Conservation (phyloP, 176 grass and related monocot genomes). For the Bothriochloa decipiens region DNA sequence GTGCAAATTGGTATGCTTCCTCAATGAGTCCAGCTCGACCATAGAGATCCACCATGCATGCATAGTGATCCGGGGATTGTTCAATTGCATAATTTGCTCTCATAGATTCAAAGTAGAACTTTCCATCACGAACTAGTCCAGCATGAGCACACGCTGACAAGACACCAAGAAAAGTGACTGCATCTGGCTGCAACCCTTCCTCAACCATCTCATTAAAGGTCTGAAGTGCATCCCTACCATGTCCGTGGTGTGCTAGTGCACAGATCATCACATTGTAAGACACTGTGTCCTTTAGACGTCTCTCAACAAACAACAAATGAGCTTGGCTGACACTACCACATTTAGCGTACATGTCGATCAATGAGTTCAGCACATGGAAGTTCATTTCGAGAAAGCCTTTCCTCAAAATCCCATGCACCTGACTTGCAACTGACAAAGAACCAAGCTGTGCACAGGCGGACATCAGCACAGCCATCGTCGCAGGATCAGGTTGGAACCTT, state of each 20-base stretch:
- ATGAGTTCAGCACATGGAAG: slow-evolving; percentile 57
- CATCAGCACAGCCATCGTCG: slow-evolving; percentile 57
- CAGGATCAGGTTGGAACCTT: slow-evolving; percentile 47
- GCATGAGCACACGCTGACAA: slow-evolving; percentile 66
- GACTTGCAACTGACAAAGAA: slow-evolving; percentile 49
- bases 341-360: slow-evolving; percentile 68
- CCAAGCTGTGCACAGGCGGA: slow-evolving; percentile 66
- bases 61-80: slow-evolving; percentile 60
- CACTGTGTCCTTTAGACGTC: slow-evolving; percentile 52
- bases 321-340: slow-evolving; percentile 52
- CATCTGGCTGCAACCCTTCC: slow-evolving; percentile 55
- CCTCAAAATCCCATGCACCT: slow-evolving; percentile 61
- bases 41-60: slow-evolving; percentile 74
- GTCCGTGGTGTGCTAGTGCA: slow-evolving; percentile 56
- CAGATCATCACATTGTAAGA: slow-evolving; percentile 78
- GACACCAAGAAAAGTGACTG: slow-evolving; percentile 58
- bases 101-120: slow-evolving; percentile 57
- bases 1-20: slow-evolving; percentile 48
- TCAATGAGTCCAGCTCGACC: slow-evolving; percentile 65
- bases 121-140: slow-evolving; percentile 50
- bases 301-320: slow-evolving; percentile 43
- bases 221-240: slow-evolving; percentile 48
- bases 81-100: slow-evolving; percentile 45
- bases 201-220: slow-evolving; percentile 49
- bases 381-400: slow-evolving; percentile 59